Evolutionary conservation across 306 rosid genomes (phyloP).

Genomic region (Castanospermum australe): DNA sequence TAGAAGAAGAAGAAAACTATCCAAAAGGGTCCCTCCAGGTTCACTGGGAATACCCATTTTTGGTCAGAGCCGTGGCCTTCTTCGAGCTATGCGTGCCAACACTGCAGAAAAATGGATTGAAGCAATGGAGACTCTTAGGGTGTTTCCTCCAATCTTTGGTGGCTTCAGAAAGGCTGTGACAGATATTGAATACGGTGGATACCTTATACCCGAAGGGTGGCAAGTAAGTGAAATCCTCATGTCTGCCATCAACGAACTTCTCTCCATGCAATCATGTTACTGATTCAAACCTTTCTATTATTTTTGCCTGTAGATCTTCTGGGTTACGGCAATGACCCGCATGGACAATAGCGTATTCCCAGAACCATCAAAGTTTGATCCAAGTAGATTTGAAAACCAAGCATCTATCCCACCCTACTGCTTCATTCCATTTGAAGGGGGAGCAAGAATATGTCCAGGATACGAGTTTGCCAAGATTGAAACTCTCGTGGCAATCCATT

Average conservation of each 20-base stretch:
- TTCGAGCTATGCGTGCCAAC: constrained; percentile 60
- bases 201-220: constrained; percentile 85
- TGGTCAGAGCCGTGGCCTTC: constrained; percentile 66
- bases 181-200: constrained; percentile 64
- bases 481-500: constrained; percentile 63
- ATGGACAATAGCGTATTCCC: constrained; percentile 60
- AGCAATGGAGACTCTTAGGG: constrained; percentile 68
- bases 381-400: constrained; percentile 65
- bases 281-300: neutral
- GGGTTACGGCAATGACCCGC: constrained; percentile 69
- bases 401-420: constrained; percentile 58
- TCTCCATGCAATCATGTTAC: constrained; percentile 4
- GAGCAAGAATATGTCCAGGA: constrained; percentile 73
- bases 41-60: constrained; percentile 69
- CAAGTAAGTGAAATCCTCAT: constrained; percentile 52
- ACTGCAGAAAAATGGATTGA: constrained; percentile 64
- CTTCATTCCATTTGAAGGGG: constrained; percentile 73
- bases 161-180: constrained; percentile 50
- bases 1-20: constrained; percentile 37
- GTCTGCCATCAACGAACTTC: neutral
- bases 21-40: constrained; percentile 67
- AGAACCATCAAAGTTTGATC: constrained; percentile 71
- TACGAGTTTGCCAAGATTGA: constrained; percentile 67
- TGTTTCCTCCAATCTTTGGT: constrained; percentile 67
- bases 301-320: constrained; percentile 53